Conservation (phyloP, 2,329 filamentous ascomycete species). For the Thielaviopsis euricoi region DNA sequence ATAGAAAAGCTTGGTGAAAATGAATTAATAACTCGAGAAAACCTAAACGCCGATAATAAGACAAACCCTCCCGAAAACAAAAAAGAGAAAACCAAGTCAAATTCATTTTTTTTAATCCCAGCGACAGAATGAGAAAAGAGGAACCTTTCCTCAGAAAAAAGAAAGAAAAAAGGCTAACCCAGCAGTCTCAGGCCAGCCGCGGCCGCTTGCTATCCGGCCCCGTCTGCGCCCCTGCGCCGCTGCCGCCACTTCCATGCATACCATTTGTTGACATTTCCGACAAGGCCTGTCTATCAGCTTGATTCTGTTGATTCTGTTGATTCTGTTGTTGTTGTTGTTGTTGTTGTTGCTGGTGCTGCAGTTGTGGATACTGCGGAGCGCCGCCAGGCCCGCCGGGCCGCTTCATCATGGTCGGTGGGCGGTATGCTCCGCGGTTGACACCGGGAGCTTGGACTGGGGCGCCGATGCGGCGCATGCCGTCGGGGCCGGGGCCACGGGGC, state of each 20-base stretch:
- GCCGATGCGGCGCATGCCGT: slow-evolving; percentile 40
- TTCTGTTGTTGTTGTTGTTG: slow-evolving; percentile 5
- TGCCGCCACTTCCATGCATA: slow-evolving; percentile 5
- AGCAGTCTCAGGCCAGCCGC: slow-evolving; percentile 25
- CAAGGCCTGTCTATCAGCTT: slow-evolving; percentile 25
- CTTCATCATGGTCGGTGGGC: slow-evolving; percentile 40
- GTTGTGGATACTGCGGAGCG: slow-evolving; percentile 15
- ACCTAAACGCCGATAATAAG: no score
- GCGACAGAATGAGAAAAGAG: no score
- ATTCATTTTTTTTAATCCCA: no score
- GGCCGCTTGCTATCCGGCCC: slow-evolving; percentile 35
- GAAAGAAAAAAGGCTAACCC: no score
- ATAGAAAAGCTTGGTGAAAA: no score
- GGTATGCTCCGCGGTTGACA: slow-evolving; percentile 40
- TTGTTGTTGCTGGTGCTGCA: slow-evolving; percentile 13
- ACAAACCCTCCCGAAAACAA: no score
- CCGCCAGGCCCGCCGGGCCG: slow-evolving; percentile 24
- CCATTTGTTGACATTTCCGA: slow-evolving; percentile 33
- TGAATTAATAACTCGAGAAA: no score
- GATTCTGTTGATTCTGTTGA: background rate
- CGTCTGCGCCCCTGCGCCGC: slow-evolving; percentile 12
- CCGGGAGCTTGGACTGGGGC: slow-evolving; percentile 36
- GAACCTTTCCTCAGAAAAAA: no score
- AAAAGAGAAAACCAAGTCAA: no score
- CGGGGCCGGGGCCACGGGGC: slow-evolving; percentile 19